These are phyloP conservation scores for Penicillium sp. DNA, from an alignment of 2,329 filamentous ascomycete genomes.

Conservation along the genomic window DNA sequence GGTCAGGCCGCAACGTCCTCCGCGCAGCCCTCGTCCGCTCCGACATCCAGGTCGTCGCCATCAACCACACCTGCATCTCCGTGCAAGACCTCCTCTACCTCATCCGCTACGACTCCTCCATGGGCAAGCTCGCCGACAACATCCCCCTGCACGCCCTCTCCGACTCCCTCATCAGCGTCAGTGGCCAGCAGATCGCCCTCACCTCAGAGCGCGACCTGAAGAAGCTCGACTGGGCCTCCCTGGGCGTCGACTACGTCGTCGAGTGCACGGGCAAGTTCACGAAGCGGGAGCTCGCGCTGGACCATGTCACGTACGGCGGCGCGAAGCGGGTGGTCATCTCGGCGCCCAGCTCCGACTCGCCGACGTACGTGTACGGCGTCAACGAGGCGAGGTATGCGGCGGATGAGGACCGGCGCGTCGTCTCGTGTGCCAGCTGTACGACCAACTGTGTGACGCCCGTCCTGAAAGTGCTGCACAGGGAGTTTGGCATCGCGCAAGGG, in stretches of 20 bases:
- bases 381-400: constrained; percentile 33
- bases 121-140: constrained; percentile 96
- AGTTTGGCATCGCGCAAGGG: constrained; percentile 38
- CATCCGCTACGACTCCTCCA: constrained; percentile 34
- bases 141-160: constrained; percentile 88
- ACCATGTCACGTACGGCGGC: constrained; percentile 77
- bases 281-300: constrained; percentile 74
- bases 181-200: constrained; percentile 28
- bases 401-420: constrained; percentile 28
- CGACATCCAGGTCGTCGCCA: constrained; percentile 34
- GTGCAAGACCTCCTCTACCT: constrained; percentile 38
- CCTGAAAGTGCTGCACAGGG: constrained; percentile 36
- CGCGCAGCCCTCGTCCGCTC: constrained; percentile 28
- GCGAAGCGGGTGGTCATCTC: constrained; percentile 83
- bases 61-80: constrained; percentile 36
- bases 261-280: constrained; percentile 58
- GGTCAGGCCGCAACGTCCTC: constrained; percentile 67
- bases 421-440: constrained; percentile 40
- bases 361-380: constrained; percentile 56
- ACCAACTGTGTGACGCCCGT: constrained; percentile 41
- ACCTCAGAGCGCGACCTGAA: constrained; percentile 35
- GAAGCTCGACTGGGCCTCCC: constrained; percentile 33
- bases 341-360: constrained; percentile 66
- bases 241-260: constrained; percentile 35
- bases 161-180: constrained; percentile 72